Evolutionary conservation across 1,284 basidiomycete species (phyloP).

Genomic region (Meira miltonrushii): DNA sequence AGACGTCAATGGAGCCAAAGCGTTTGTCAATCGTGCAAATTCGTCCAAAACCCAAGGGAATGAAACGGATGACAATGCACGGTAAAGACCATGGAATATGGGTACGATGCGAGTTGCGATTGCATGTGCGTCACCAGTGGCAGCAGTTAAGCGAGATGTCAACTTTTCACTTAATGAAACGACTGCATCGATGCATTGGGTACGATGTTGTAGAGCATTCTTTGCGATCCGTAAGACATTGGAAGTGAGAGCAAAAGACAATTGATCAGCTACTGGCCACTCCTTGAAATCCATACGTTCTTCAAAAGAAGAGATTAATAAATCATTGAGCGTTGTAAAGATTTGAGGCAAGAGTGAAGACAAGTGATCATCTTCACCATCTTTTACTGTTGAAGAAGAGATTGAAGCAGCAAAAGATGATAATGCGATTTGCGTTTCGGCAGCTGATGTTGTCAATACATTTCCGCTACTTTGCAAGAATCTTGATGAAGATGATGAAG

Average conservation of each 20-base stretch:
- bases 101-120: constrained; percentile 69
- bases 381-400: constrained; percentile 33
- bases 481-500: background rate
- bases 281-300: constrained; percentile 29
- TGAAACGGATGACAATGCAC: constrained; percentile 71
- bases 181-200: constrained; percentile 57
- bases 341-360: constrained; percentile 36
- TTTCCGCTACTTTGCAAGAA: background rate
- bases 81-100: constrained; percentile 77
- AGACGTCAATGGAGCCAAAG: constrained; percentile 62
- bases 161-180: constrained; percentile 22
- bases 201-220: constrained; percentile 60
- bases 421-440: constrained; percentile 43
- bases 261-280: constrained; percentile 46
- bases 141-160: constrained; percentile 18
- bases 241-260: constrained; percentile 40
- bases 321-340: constrained; percentile 26
- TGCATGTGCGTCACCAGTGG: constrained; percentile 62
- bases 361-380: constrained; percentile 32
- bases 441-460: constrained; percentile 26
- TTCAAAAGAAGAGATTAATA: constrained; percentile 33
- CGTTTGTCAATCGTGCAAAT: constrained; percentile 62
- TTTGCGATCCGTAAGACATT: constrained; percentile 61
- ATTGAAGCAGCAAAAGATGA: constrained; percentile 47
- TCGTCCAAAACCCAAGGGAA: constrained; percentile 69